Conservation (phyloP, 2,329 filamentous ascomycete species). For the Alternaria solani region DNA sequence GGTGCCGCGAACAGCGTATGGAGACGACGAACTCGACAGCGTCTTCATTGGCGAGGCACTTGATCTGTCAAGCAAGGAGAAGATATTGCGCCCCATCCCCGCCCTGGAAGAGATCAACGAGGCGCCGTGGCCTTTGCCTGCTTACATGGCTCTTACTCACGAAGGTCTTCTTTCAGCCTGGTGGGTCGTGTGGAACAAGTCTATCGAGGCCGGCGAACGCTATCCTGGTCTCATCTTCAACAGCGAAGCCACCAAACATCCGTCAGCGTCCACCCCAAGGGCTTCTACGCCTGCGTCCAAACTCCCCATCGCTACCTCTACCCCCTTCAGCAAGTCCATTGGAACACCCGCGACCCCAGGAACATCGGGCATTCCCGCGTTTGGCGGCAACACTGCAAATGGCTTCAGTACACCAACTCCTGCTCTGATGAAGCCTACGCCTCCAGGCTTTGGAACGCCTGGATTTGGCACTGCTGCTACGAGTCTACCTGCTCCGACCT, state of each 20-base stretch:
- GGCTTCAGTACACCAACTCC: slow-evolving; percentile 17
- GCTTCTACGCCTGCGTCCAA: slow-evolving; percentile 18
- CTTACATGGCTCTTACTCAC: slow-evolving; percentile 84
- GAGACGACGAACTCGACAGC: slow-evolving; percentile 67
- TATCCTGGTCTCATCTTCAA: slow-evolving; percentile 74
- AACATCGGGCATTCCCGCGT: slow-evolving; percentile 24
- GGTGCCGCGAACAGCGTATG: slow-evolving; percentile 55
- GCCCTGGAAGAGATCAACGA: slow-evolving; percentile 79
- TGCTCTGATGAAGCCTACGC: slow-evolving; percentile 19
- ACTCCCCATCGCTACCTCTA: slow-evolving; percentile 18
- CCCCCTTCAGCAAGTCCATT: slow-evolving; percentile 23
- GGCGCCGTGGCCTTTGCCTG: slow-evolving; percentile 82
- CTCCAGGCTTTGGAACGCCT: slow-evolving; percentile 37
- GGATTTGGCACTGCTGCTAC: slow-evolving; percentile 25
- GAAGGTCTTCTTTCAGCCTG: slow-evolving; percentile 85
- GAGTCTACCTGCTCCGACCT: slow-evolving; percentile 21
- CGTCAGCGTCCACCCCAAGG: slow-evolving; percentile 39
- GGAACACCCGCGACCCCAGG: slow-evolving; percentile 36
- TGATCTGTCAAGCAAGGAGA: slow-evolving; percentile 84
- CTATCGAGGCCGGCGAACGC: slow-evolving; percentile 74
- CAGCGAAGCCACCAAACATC: slow-evolving; percentile 25
- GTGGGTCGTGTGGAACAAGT: slow-evolving; percentile 93
- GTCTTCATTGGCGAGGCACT: slow-evolving; percentile 79
- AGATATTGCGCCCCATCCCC: slow-evolving; percentile 78
- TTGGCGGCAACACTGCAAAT: slow-evolving; percentile 15